phyloP scores from a whole-genome alignment of 805 yeast species.

The Pichia paraexigua region DNA sequence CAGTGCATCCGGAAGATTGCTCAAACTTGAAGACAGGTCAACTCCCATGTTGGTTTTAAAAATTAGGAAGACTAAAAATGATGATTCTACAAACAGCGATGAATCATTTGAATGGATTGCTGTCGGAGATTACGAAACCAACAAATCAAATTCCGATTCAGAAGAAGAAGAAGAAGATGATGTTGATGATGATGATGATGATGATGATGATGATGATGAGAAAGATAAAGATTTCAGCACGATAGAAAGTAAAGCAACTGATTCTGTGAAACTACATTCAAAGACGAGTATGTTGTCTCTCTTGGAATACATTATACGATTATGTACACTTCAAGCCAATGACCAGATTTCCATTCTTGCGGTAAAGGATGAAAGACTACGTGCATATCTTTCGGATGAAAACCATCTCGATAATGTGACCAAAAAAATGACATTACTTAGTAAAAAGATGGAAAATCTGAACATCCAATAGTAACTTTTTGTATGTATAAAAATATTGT shows the following conservation, averaged over 20 bases:
- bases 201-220: conserved; percentile 19
- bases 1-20: conserved; percentile 59
- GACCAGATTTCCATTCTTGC: conserved; percentile 47
- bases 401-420: conserved; percentile 11
- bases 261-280: conserved; percentile 6
- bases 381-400: conserved; percentile 56
- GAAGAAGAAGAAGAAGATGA: conserved; percentile 21
- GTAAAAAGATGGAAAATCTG: conserved; percentile 4
- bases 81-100: neutral
- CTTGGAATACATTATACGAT: conserved; percentile 54
- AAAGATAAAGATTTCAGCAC: conserved; percentile 13
- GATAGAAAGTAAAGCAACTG: conserved; percentile 10
- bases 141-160: conserved; percentile 13
- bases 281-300: conserved; percentile 35
- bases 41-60: conserved; percentile 65
- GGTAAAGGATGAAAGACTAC: conserved; percentile 58
- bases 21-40: conserved; percentile 52
- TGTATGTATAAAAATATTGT: neutral
- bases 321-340: conserved; percentile 50
- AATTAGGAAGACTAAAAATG: conserved; percentile 20
- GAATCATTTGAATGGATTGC: conserved; percentile 42
- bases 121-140: conserved; percentile 34
- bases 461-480: neutral
- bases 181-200: conserved; percentile 33
- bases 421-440: neutral